Conservation (phyloP, 2,329 filamentous ascomycete genomes). For the Domatiomyces globalis region DNA sequence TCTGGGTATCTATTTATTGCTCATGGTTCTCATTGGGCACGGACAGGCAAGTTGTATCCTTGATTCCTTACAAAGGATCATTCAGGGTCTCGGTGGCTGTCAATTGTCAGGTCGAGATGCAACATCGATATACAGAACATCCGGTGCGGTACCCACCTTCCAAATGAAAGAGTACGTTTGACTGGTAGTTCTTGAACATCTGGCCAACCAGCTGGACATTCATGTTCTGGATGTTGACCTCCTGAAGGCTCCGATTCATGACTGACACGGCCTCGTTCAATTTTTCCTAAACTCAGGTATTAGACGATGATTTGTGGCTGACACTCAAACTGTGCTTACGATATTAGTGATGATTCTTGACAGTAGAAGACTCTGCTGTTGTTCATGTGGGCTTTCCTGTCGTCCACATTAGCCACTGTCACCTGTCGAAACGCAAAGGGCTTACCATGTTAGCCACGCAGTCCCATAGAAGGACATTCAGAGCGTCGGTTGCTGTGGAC, state of each 20-base stretch:
- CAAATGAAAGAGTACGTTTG: constrained; percentile 90
- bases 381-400: constrained; percentile 89
- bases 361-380: constrained; percentile 85
- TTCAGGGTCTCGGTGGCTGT: constrained; percentile 71
- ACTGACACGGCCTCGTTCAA: constrained; percentile 87
- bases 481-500: neutral
- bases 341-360: constrained; percentile 96
- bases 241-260: constrained; percentile 84
- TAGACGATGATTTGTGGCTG: constrained; percentile 8
- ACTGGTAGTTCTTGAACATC: constrained; percentile 99
- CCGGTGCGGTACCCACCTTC: constrained; percentile 50
- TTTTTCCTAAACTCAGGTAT: constrained; percentile 56
- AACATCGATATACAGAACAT: neutral
- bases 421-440: neutral
- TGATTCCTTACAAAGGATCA: constrained; percentile 45
- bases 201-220: constrained; percentile 94
- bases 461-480: neutral
- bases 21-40: neutral
- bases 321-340: constrained; percentile 39
- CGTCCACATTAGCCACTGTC: neutral
- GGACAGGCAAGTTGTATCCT: neutral
- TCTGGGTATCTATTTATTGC: neutral
- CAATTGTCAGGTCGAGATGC: constrained; percentile 2
- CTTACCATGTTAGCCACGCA: neutral
- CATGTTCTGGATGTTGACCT: constrained; percentile 98